These are phyloP conservation scores for Lachnellula cervina DNA, from an alignment of 2,329 filamentous ascomycete species.

Conservation along the genomic window DNA sequence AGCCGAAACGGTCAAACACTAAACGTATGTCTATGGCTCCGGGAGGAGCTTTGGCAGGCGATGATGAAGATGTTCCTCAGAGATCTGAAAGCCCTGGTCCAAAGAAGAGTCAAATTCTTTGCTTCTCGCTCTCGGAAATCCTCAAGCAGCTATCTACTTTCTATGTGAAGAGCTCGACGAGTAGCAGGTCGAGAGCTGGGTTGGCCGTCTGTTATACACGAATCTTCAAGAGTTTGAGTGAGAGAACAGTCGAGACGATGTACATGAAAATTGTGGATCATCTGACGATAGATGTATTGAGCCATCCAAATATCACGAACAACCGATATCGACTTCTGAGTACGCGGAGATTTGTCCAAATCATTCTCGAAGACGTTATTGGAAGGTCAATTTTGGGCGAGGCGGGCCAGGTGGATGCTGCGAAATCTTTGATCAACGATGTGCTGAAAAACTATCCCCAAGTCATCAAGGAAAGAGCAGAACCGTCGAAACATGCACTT, in stretches of 20 bases:
- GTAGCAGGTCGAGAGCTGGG: slow-evolving; percentile 74
- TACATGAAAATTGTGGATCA: slow-evolving; percentile 79
- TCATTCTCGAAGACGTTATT: slow-evolving; percentile 78
- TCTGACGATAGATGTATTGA: slow-evolving; percentile 74
- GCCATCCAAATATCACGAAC: slow-evolving; percentile 67
- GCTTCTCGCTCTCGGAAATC: slow-evolving; percentile 71
- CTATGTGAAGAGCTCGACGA: slow-evolving; percentile 72
- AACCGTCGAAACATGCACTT: slow-evolving; percentile 83
- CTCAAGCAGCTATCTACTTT: slow-evolving; percentile 74
- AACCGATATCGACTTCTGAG: slow-evolving; percentile 86
- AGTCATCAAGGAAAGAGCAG: slow-evolving; percentile 76
- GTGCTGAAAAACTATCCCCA: slow-evolving; percentile 94
- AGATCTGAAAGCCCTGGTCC: slow-evolving; percentile 71
- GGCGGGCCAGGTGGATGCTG: slow-evolving; percentile 78
- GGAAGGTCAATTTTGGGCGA: slow-evolving; percentile 80
- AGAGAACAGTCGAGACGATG: slow-evolving; percentile 75
- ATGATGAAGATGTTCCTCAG: slow-evolving; percentile 59
- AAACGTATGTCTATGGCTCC: slow-evolving; percentile 44
- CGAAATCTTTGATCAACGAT: slow-evolving; percentile 76
- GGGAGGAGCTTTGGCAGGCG: slow-evolving; percentile 54
- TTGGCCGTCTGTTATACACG: slow-evolving; percentile 84
- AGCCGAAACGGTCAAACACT: slow-evolving; percentile 67
- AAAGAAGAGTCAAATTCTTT: slow-evolving; percentile 68
- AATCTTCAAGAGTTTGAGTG: slow-evolving; percentile 71
- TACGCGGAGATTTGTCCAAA: slow-evolving; percentile 77